These are phyloP conservation scores for Epichloe gansuensis DNA, from an alignment of 2,329 filamentous ascomycete genomes.

Conservation along the genomic window DNA sequence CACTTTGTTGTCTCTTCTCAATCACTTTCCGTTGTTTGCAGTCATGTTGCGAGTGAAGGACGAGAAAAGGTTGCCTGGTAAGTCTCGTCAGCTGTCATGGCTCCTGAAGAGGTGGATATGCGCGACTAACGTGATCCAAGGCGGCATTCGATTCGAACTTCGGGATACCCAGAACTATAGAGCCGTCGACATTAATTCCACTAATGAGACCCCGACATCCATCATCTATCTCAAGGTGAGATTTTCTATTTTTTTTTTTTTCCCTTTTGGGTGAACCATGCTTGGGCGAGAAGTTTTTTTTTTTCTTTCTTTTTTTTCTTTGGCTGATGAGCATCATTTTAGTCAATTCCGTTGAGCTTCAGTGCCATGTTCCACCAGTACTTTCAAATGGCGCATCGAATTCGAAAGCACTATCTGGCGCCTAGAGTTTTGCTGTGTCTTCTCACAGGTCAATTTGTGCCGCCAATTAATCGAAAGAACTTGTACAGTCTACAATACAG, in stretches of 20 bases:
- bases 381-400: conserved; percentile 82
- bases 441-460: conserved; percentile 81
- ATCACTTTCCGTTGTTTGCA: conserved; percentile 95
- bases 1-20: conserved; percentile 82
- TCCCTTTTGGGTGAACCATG: no score
- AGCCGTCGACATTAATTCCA: conserved; percentile 24
- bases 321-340: neutral
- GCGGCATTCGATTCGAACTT: conserved; percentile 79
- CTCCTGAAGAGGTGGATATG: neutral
- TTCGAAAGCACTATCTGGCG: conserved; percentile 90
- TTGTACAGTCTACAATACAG: conserved; percentile 95
- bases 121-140: conserved; percentile 8
- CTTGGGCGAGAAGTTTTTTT: neutral
- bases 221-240: conserved; percentile 75
- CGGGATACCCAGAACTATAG: conserved; percentile 52
- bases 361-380: conserved; percentile 96
- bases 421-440: conserved; percentile 80
- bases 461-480: conserved; percentile 86
- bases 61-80: conserved; percentile 73
- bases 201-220: conserved; percentile 50
- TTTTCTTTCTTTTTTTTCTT: neutral
- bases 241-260: neutral
- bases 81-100: conserved; percentile 16
- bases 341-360: conserved; percentile 82
- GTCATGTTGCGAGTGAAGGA: conserved; percentile 95